Conservation (phyloP, 495 filamentous ascomycete species). For the Lindgomyces ingoldianus region DNA sequence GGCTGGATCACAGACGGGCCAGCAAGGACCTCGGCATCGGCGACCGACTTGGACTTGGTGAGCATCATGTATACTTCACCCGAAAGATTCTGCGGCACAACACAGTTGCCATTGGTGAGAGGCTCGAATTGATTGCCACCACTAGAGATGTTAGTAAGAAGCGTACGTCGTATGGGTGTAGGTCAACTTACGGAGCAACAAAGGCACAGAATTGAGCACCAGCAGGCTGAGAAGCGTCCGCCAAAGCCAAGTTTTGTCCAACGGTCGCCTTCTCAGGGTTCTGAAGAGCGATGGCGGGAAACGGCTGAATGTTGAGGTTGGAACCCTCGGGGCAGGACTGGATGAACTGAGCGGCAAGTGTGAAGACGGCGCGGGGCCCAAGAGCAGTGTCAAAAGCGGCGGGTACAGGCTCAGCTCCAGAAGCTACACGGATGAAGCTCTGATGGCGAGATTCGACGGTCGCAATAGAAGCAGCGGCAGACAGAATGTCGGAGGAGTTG, state of each 20-base stretch:
- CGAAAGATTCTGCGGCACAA: conserved; percentile 31
- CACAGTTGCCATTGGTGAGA: conserved; percentile 28
- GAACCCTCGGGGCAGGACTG: conserved; percentile 57
- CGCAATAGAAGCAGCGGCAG: conserved; percentile 59
- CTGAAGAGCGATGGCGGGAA: conserved; percentile 58
- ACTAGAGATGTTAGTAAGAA: conserved; percentile 27
- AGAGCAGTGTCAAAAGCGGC: conserved; percentile 63
- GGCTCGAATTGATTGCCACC: conserved; percentile 24
- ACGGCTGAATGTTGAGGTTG: conserved; percentile 58
- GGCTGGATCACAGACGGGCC: conserved; percentile 34
- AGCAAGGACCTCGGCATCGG: conserved; percentile 35
- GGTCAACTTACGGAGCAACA: conserved; percentile 43
- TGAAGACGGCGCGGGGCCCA: conserved; percentile 60
- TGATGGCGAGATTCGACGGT: conserved; percentile 65
- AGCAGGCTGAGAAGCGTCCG: conserved; percentile 49
- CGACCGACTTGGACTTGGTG: conserved; percentile 32
- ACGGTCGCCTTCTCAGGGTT: conserved; percentile 48
- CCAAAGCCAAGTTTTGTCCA: conserved; percentile 49
- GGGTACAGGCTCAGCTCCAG: conserved; percentile 52
- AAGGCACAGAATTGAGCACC: conserved; percentile 58
- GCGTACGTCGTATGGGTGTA: background rate
- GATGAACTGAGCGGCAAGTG: conserved; percentile 66
- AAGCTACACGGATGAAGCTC: conserved; percentile 58
- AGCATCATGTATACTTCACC: conserved; percentile 40
- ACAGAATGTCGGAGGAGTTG: conserved; percentile 54